Percentiles rank a stretch among this genome's conserved stretches.
phyloP scores from a whole-genome alignment of 1,284 basidiomycete genomes.

The Grifola frondosa region DNA sequence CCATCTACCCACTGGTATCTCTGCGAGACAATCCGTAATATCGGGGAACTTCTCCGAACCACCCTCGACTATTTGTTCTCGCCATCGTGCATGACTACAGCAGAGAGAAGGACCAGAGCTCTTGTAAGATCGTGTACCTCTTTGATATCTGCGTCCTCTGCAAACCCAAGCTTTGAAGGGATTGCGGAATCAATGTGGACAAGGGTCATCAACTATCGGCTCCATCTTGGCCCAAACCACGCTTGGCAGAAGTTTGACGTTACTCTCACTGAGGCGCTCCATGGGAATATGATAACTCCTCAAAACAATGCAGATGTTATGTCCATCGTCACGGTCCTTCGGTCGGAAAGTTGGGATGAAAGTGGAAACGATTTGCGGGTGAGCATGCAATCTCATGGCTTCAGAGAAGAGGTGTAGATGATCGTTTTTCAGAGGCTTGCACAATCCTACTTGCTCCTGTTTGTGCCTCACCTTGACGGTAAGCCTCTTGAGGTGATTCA shows the following conservation, averaged over 20 bases:
- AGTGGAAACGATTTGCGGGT: slow-evolving; percentile 32
- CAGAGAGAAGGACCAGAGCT: slow-evolving; percentile 37
- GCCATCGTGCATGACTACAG: slow-evolving; percentile 36
- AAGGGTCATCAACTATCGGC: slow-evolving; percentile 33
- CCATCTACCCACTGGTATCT: slow-evolving; percentile 48
- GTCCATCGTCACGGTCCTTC: slow-evolving; percentile 28
- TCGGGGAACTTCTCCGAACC: slow-evolving; percentile 38
- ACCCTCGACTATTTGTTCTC: slow-evolving; percentile 50
- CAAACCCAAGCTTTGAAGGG: slow-evolving; percentile 23
- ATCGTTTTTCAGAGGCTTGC: slow-evolving; percentile 11
- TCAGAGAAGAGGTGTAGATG: background rate
- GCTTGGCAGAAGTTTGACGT: slow-evolving; percentile 25
- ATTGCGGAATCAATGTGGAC: slow-evolving; percentile 27
- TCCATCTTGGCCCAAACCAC: slow-evolving; percentile 24
- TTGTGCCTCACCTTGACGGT: slow-evolving; percentile 12
- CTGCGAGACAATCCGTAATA: slow-evolving; percentile 42
- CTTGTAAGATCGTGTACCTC: slow-evolving; percentile 40
- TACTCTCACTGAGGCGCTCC: slow-evolving; percentile 12
- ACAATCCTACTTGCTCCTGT: slow-evolving; percentile 13
- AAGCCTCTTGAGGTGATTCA: slow-evolving; percentile 6
- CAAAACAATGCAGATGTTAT: slow-evolving; percentile 31
- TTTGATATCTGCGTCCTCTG: slow-evolving; percentile 23
- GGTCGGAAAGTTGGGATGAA: slow-evolving; percentile 37
- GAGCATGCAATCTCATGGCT: background rate
- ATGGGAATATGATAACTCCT: slow-evolving; percentile 13